Percentiles rank a stretch among this genome's conserved stretches.
These are phyloP conservation scores for Annulohypoxylon moriforme DNA, from an alignment of 495 filamentous ascomycete species.

Conservation along the genomic window DNA sequence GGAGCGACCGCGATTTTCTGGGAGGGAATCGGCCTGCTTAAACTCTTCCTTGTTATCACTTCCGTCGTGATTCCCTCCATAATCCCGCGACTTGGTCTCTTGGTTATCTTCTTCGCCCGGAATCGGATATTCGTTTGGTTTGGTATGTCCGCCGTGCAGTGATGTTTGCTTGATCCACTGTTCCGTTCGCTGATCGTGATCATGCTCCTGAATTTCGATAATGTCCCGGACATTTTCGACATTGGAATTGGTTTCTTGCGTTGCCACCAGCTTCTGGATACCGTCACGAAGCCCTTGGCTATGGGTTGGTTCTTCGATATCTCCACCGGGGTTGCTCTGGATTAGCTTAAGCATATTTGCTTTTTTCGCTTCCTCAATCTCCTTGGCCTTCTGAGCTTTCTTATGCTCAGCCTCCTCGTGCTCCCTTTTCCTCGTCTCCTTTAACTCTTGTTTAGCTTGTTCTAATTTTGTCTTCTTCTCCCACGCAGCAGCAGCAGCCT, in stretches of 20 bases:
- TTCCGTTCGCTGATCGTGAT: background rate
- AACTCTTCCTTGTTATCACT: background rate
- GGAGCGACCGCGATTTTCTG: no score
- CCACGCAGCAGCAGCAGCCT: background rate
- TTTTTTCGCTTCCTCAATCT: background rate
- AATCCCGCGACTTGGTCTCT: background rate
- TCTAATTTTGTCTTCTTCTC: slow-evolving; percentile 18
- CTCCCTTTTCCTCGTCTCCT: background rate
- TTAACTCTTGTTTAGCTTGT: slow-evolving; percentile 10
- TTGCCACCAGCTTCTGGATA: background rate
- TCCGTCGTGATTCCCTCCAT: background rate
- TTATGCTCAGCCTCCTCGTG: background rate
- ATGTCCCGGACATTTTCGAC: background rate
- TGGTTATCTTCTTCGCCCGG: background rate
- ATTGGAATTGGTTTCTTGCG: background rate
- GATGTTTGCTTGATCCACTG: background rate
- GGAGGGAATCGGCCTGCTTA: background rate
- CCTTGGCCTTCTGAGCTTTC: background rate
- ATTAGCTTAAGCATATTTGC: background rate
- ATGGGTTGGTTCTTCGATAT: background rate
- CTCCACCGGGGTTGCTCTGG: background rate
- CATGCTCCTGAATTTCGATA: background rate
- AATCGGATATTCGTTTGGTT: background rate
- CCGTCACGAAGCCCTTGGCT: background rate
- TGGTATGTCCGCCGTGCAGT: background rate